These are phyloP conservation scores for Colletotrichum orbiculare DNA, from an alignment of 2,329 filamentous ascomycete genomes.

Conservation along the genomic window DNA sequence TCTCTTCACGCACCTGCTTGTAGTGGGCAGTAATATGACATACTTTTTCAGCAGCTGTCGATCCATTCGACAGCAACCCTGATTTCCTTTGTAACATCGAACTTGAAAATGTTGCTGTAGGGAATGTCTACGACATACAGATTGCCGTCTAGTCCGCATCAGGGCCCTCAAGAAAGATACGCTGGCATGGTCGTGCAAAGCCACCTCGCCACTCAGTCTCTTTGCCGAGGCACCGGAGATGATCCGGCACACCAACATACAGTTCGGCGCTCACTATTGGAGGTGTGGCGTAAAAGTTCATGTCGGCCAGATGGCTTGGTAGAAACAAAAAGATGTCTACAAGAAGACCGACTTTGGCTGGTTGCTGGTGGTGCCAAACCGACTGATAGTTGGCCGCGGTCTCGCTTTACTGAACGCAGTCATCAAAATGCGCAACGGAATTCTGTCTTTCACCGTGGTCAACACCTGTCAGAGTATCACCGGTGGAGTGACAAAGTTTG, in stretches of 20 bases:
- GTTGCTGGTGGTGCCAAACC: too few relatives aligned
- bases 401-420: too few relatives aligned
- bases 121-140: slow-evolving; percentile 53
- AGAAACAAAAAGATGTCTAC: not conserved
- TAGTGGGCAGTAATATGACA: slow-evolving; percentile 47
- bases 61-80: slow-evolving; percentile 49
- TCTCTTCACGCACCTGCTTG: too few relatives aligned
- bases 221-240: slow-evolving; percentile 45
- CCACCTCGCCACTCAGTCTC: slow-evolving; percentile 53
- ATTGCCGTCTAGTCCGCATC: slow-evolving; percentile 45
- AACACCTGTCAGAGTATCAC: too few relatives aligned
- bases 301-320: slow-evolving; percentile 18
- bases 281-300: slow-evolving; percentile 51
- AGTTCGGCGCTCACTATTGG: slow-evolving; percentile 48
- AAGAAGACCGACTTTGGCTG: not conserved
- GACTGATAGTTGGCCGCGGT: too few relatives aligned
- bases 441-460: too few relatives aligned
- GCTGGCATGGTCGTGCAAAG: slow-evolving; percentile 46
- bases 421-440: too few relatives aligned
- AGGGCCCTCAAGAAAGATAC: slow-evolving; percentile 55
- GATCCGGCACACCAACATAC: slow-evolving; percentile 49
- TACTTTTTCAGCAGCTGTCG: slow-evolving; percentile 48
- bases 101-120: slow-evolving; percentile 51
- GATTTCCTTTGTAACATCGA: slow-evolving; percentile 44
- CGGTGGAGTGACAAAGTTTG: too few relatives aligned